phyloP scores from a whole-genome alignment of 306 rosid genomes.

The Amphicarpaea edgeworthii region DNA sequence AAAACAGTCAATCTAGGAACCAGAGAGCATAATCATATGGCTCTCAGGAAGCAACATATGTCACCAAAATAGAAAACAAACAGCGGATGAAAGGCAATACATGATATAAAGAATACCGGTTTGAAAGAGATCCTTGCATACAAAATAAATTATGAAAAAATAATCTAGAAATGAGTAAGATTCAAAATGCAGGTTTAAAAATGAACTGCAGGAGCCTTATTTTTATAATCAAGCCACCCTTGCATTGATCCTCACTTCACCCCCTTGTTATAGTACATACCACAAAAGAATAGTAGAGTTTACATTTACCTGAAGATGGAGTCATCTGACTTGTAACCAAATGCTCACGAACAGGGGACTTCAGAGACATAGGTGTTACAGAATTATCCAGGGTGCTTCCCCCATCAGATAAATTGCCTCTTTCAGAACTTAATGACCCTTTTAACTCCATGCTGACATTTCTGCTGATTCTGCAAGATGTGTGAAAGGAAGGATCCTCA shows the following conservation, averaged over 20 bases:
- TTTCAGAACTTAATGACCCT: slow-evolving; percentile 66
- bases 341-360: slow-evolving; percentile 61
- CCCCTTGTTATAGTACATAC: slow-evolving; percentile 20
- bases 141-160: background rate
- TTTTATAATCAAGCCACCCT: no score
- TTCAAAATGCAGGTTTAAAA: background rate
- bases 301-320: slow-evolving; percentile 63
- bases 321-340: slow-evolving; percentile 54
- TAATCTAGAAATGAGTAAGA: slow-evolving; percentile 12
- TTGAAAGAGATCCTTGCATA: background rate
- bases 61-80: background rate
- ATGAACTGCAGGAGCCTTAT: no score
- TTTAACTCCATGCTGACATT: slow-evolving; percentile 72
- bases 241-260: no score
- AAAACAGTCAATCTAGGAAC: background rate
- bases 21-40: slow-evolving; percentile 2
- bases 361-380: slow-evolving; percentile 60
- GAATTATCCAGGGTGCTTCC: slow-evolving; percentile 66
- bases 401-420: slow-evolving; percentile 63
- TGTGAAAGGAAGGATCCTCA: slow-evolving; percentile 55
- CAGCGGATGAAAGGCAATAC: background rate
- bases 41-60: background rate
- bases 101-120: background rate
- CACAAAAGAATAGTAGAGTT: slow-evolving; percentile 3
- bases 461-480: slow-evolving; percentile 55